These are phyloP conservation scores for Phyllosticta citriasiana DNA, from an alignment of 2,329 filamentous ascomycete genomes.

Conservation along the genomic window DNA sequence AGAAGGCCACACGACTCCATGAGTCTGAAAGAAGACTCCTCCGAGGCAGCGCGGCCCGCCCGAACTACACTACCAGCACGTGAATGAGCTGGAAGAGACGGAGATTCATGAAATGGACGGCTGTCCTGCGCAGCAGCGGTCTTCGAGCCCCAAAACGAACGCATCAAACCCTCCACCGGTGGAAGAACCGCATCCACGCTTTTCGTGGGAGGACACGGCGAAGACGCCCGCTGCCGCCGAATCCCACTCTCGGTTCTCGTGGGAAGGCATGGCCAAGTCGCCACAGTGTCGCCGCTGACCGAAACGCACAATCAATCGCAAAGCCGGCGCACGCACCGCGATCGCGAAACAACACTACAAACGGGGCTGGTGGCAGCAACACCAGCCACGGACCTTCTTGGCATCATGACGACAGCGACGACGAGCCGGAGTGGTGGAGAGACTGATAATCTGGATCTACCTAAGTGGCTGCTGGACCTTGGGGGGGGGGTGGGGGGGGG, in stretches of 20 bases:
- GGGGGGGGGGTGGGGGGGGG: too few species aligned
- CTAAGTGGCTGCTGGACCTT: background rate
- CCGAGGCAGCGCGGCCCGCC: background rate
- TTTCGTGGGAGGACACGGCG: background rate
- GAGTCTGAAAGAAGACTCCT: background rate
- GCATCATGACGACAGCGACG: background rate
- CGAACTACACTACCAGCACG: background rate
- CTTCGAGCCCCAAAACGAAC: background rate
- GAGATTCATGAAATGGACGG: background rate
- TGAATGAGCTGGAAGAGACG: background rate
- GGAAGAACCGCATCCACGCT: background rate
- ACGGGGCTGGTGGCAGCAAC: background rate
- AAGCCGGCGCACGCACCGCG: background rate
- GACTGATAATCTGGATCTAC: background rate
- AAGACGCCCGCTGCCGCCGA: background rate
- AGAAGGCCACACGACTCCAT: background rate
- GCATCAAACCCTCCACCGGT: background rate
- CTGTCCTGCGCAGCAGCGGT: background rate
- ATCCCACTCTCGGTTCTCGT: background rate
- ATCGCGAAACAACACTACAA: background rate
- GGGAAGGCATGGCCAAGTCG: background rate
- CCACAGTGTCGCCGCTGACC: background rate
- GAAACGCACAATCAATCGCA: background rate
- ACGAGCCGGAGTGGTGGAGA: background rate
- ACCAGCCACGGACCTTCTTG: background rate